Conservation (phyloP, 108 stramenopile species). For the Pseudonitzschia multistriata region DNA sequence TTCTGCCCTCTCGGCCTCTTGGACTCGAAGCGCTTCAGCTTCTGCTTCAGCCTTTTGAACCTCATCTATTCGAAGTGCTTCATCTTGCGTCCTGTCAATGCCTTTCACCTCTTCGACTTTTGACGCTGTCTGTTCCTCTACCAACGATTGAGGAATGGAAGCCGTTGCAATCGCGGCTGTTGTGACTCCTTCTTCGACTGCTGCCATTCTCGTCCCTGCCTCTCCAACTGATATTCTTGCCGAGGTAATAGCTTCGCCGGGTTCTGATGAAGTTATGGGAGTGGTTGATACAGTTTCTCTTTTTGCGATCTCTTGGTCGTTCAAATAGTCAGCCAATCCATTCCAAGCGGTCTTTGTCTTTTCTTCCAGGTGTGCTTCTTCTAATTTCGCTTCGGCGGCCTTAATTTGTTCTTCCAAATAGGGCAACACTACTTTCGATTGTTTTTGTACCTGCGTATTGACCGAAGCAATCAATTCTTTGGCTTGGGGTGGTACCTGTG, state of each 20-base stretch:
- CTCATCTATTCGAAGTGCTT: not conserved
- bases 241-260: not conserved
- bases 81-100: not conserved
- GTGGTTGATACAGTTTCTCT: not conserved
- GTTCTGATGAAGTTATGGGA: not conserved
- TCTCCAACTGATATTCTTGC: not conserved
- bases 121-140: not conserved
- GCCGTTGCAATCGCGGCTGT: not conserved
- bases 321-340: not conserved
- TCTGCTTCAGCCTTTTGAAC: not conserved
- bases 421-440: constrained; percentile 14
- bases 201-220: not conserved
- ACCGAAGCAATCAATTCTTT: constrained; percentile 8
- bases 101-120: not conserved
- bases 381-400: constrained; percentile 19
- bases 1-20: not conserved
- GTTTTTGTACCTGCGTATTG: constrained; percentile 8
- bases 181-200: not conserved
- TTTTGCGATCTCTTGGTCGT: not conserved
- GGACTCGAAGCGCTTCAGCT: not conserved
- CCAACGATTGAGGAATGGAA: not conserved
- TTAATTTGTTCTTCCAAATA: constrained; percentile 24
- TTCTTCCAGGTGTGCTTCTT: constrained; percentile 8
- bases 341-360: constrained; percentile 12
- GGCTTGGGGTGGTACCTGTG: constrained; percentile 1